phyloP scores from a whole-genome alignment of 257 asterid species.

The Solanum peruvianum region DNA sequence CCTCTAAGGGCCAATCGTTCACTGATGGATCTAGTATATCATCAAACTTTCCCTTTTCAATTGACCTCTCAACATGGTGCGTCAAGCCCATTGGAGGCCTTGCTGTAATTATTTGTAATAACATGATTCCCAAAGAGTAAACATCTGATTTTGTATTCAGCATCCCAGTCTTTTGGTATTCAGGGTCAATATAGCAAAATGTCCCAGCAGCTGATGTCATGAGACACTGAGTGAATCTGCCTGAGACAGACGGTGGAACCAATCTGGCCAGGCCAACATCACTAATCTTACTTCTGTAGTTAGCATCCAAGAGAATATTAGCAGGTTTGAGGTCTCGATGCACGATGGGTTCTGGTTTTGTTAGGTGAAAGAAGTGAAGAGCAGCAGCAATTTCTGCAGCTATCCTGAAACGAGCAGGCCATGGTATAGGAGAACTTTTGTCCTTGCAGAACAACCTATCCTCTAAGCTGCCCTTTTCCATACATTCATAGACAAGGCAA shows the following conservation, averaged over 20 bases:
- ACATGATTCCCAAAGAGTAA: constrained; percentile 61
- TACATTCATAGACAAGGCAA: constrained; percentile 84
- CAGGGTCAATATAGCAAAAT: constrained; percentile 96
- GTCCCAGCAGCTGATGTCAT: constrained; percentile 97
- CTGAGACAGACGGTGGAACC: constrained; percentile 57
- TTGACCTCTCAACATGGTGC: constrained; percentile 48
- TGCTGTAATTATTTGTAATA: constrained; percentile 68
- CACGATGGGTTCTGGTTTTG: constrained; percentile 84
- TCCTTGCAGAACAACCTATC: constrained; percentile 54
- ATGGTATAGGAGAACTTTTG: constrained; percentile 43
- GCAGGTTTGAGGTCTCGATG: constrained; percentile 97
- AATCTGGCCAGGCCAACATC: constrained; percentile 85
- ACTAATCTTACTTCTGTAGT: constrained; percentile 72
- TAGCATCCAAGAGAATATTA: constrained; percentile 66
- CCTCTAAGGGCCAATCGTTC: constrained; percentile 75
- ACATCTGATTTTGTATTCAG: constrained; percentile 75
- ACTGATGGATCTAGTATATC: constrained; percentile 56
- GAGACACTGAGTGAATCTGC: constrained; percentile 47
- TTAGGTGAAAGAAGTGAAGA: constrained; percentile 72
- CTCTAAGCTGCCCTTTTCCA: constrained; percentile 83
- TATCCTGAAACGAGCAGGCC: constrained; percentile 61
- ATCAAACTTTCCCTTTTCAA: constrained; percentile 41
- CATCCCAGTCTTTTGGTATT: constrained; percentile 88
- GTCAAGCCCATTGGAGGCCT: constrained; percentile 70
- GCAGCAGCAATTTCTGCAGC: constrained; percentile 89